These are phyloP conservation scores for Skeletonema marinoi DNA, from an alignment of 108 stramenopile genomes.

Conservation along the genomic window DNA sequence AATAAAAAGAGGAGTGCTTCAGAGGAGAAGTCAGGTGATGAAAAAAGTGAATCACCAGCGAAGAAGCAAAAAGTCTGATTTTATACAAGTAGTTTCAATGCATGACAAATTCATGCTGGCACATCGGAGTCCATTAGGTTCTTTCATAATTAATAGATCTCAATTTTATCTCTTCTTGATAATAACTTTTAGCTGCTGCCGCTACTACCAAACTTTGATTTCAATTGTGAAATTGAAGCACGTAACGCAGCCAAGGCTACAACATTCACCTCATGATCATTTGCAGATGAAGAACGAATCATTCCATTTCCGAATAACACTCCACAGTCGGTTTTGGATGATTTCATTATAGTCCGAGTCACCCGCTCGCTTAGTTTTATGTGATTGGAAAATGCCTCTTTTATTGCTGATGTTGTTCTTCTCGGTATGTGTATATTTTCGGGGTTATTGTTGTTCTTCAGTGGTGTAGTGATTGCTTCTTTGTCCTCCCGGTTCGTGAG, in stretches of 20 bases:
- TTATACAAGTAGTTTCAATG: neutral
- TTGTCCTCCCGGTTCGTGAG: neutral
- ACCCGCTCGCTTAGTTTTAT: constrained; percentile 45
- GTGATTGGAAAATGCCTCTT: constrained; percentile 26
- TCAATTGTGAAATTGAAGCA: constrained; percentile 40
- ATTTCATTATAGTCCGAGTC: constrained; percentile 35
- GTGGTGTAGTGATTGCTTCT: neutral
- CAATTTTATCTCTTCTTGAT: neutral
- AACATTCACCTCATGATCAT: constrained; percentile 42
- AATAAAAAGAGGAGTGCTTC: neutral
- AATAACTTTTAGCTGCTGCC: neutral
- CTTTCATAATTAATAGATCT: constrained; percentile 1
- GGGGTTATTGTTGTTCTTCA: neutral
- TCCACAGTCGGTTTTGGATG: constrained; percentile 30
- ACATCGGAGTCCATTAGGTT: neutral
- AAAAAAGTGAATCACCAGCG: neutral
- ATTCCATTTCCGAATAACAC: constrained; percentile 41
- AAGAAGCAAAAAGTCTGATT: constrained; percentile 2
- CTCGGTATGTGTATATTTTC: neutral
- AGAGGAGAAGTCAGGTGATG: neutral
- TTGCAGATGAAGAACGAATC: constrained; percentile 18
- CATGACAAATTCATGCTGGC: neutral
- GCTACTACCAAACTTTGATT: constrained; percentile 19
- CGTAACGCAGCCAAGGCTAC: constrained; percentile 47
- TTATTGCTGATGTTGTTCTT: constrained; percentile 6